phyloP scores from a whole-genome alignment of 2,329 filamentous ascomycete species.

The Cladophialophora yegresii region DNA sequence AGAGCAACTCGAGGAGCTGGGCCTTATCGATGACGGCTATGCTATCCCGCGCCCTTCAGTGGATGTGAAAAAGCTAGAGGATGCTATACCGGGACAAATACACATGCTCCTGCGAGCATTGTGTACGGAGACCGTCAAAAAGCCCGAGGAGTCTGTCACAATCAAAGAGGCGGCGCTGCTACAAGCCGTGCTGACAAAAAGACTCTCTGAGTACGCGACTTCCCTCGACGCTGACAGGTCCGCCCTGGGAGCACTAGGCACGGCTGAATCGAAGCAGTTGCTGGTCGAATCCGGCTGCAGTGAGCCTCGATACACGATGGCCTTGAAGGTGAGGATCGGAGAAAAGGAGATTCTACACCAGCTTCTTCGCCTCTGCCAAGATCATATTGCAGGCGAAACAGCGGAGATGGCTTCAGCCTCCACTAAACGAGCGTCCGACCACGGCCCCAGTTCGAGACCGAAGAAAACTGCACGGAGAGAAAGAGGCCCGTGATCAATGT shows the following conservation, averaged over 20 bases:
- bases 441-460: constrained; percentile 32
- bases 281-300: constrained; percentile 40
- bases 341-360: constrained; percentile 69
- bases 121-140: constrained; percentile 12
- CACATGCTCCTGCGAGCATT: constrained; percentile 45
- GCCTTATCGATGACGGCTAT: constrained; percentile 72
- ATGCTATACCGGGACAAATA: constrained; percentile 46
- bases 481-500: background rate
- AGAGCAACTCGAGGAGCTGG: constrained; percentile 60
- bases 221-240: constrained; percentile 55
- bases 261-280: constrained; percentile 14
- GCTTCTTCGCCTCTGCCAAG: constrained; percentile 48
- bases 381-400: constrained; percentile 41
- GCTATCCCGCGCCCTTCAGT: constrained; percentile 54
- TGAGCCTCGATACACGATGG: constrained; percentile 56
- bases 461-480: constrained; percentile 22
- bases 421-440: constrained; percentile 41
- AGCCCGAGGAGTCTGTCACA: constrained; percentile 24
- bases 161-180: constrained; percentile 32
- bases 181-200: constrained; percentile 38
- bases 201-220: constrained; percentile 54
- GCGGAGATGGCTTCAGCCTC: constrained; percentile 19
- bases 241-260: constrained; percentile 41
- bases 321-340: constrained; percentile 66
- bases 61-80: constrained; percentile 37